Conservation (phyloP, 2,329 filamentous ascomycete species). For the Acrodontium crateriforme region DNA sequence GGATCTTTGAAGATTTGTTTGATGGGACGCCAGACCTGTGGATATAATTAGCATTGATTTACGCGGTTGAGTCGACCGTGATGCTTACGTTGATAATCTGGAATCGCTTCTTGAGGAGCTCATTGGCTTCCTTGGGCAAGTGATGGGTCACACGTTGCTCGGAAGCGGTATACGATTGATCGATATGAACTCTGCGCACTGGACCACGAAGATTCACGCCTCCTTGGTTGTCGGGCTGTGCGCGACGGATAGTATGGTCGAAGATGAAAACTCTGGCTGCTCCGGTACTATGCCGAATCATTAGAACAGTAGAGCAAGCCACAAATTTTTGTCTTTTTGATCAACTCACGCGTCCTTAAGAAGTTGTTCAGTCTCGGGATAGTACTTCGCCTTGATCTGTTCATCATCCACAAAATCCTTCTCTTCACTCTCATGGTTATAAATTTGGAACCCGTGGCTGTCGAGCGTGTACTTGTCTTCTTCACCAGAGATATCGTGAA, state of each 20-base stretch:
- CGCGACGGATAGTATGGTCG: conserved; percentile 46
- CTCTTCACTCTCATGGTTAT: conserved; percentile 20
- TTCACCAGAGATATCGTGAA: conserved; percentile 33
- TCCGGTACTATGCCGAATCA: no score
- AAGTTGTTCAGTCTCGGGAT: conserved; percentile 25
- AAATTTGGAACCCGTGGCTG: conserved; percentile 23
- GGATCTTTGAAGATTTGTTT: conserved; percentile 7
- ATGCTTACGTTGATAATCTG: conserved; percentile 37
- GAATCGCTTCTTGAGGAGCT: conserved; percentile 33
- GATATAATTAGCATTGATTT: background rate
- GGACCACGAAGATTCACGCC: conserved; percentile 26
- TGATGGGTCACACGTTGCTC: conserved; percentile 31
- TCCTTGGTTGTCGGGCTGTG: conserved; percentile 16
- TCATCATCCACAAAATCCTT: conserved; percentile 26
- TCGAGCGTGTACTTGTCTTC: conserved; percentile 21
- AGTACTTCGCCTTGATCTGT: conserved; percentile 25
- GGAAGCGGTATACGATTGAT: conserved; percentile 38
- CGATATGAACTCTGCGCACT: conserved; percentile 43
- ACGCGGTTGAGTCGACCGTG: background rate
- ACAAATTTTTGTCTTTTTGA: background rate
- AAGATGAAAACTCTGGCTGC: conserved; percentile 46
- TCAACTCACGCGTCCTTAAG: conserved; percentile 24
- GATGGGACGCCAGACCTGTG: conserved; percentile 13
- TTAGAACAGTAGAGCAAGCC: conserved; percentile 21
- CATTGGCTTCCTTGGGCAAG: conserved; percentile 32